Evolutionary conservation across 139 green algal genomes (phyloP), one percentile per base, ranked within the genome.

Genomic region (Astrephomene gubernaculifera): DNA sequence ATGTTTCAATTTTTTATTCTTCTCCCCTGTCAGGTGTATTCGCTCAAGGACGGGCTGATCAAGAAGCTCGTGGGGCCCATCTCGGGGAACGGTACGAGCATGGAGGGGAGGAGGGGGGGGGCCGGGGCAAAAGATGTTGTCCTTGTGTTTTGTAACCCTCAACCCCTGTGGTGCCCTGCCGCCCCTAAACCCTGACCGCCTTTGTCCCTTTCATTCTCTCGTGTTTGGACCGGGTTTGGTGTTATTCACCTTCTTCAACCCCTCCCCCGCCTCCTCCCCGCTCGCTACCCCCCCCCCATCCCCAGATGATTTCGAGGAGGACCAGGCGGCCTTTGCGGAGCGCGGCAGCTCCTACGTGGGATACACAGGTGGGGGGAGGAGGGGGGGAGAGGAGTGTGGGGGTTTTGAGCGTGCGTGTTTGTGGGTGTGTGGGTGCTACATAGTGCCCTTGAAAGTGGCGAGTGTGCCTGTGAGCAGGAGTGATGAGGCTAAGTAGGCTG

Each of bases 41-140:
- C 80, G 22, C 72, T 96, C 6, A 63, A 49, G 0, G 91, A 95
- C 61, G 94, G 94, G 39, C 71, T 92, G 9, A 83, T 95, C 9
- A 86, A 85, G 69, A 83, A 85, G 49, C 86, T 94, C 53, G 89
- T 88, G 14, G 89, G 89, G 24, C 89, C 91, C 70, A 82, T 94
- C 31, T 79, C 60, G 35, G 57, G 52, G 29, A 68, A 52, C 53
- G 80, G 69, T 75, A 49, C 4, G 65, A 17, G 21, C 1, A 2
- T n/a, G 25, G 7, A 5, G n/a, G 61, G 25, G 7, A 14, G 61
- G 10, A 22, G 39, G 69, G 39, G n/a, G n/a, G 7, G 63, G n/a
- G 63, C 5, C n/a, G 63, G 8, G 12, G n/a, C 39, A 21, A 71
- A 21, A 31, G 12, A 10, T 24, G n/a, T 24, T 39, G 57, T 9